Percentiles rank a stretch among this genome's conserved stretches.
Conservation (phyloP, 2,329 filamentous ascomycete genomes). For the Calonectria pteridis region DNA sequence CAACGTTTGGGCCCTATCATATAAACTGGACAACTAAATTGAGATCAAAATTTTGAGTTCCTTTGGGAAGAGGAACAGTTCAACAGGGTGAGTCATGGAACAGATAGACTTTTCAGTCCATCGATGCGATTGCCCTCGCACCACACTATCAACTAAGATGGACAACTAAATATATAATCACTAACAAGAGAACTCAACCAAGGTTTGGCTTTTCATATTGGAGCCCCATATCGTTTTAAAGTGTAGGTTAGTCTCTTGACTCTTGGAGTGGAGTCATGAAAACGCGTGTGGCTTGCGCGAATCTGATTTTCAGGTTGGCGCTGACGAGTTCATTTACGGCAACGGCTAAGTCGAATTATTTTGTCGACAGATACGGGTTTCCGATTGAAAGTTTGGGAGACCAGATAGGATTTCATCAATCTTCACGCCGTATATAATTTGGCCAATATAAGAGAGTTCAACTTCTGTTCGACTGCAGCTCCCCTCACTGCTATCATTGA, state of each 20-base stretch:
- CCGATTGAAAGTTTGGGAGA: too few species aligned
- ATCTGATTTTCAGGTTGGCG: background rate
- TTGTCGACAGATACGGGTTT: background rate
- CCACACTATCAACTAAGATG: too few species aligned
- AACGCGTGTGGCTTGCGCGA: background rate
- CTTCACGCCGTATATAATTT: background rate
- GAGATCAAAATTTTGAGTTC: too few species aligned
- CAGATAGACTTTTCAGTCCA: too few species aligned
- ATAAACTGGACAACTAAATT: background rate
- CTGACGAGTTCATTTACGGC: background rate
- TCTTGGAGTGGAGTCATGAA: background rate
- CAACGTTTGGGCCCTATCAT: background rate
- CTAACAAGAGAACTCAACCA: too few species aligned
- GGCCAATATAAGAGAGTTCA: background rate
- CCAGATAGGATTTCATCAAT: background rate
- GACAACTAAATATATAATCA: background rate
- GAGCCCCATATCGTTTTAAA: background rate
- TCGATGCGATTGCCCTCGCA: too few species aligned
- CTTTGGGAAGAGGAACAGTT: too few species aligned
- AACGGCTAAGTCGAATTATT: background rate
- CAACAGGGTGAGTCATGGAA: too few species aligned
- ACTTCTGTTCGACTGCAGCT: background rate
- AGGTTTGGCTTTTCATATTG: too few species aligned
- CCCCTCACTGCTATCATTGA: background rate
- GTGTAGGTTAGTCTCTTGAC: background rate